Base-by-base conservation (phyloP, 2,329 filamentous ascomycete genomes). In the Exophiala lecanii-corni region DNA sequence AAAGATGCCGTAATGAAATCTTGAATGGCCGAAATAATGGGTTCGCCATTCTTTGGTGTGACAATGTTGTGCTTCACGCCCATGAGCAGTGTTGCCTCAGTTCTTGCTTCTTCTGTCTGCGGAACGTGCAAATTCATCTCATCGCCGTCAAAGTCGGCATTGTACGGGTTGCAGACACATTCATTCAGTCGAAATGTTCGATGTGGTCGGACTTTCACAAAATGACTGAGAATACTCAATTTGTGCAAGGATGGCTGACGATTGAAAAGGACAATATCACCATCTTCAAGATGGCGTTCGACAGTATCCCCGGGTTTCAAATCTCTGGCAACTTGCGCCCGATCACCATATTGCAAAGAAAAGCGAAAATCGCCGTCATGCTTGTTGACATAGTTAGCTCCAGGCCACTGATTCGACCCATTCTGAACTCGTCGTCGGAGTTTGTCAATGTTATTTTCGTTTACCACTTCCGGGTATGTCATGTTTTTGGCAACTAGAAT, bases 61-160 rank as follows among this genome's bases (percentile, higher is more conserved):
- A 85, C 85, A 45, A 98, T 67, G 62, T 98, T 98, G 72, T 97
- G 82, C 68, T 96, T 95, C 43, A 98, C 89, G 31, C 92, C 92
- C 92, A 98, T 98, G 36, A 98, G 71, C 55, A 91, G 89, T 58
- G 94, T 94, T 1, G 92, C 92, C 66, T 98, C 92, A 2, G 91
- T 87, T 44, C 92, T 79, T 9, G 92, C 91, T 66, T 98, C 92
- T 68, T 98, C 92, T 0, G 92, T 97, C 62, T 98, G 92, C 2
- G 92, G 92, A 12, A 98, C 89, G 66, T 98, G 92, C 36, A 98
- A 69, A 57, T 98, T 98, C 92, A 98, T 98, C 65, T 98, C 92
- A 57, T 98, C 92, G 47, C 92, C 92, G 58, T 98, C 92, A 56
- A 98, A 98, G 77, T 98, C 92, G 43, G 92, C 92, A 57, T 98